These are phyloP conservation scores for Hansfordia pulvinata DNA, from an alignment of 2,329 filamentous ascomycete species.

Conservation along the genomic window DNA sequence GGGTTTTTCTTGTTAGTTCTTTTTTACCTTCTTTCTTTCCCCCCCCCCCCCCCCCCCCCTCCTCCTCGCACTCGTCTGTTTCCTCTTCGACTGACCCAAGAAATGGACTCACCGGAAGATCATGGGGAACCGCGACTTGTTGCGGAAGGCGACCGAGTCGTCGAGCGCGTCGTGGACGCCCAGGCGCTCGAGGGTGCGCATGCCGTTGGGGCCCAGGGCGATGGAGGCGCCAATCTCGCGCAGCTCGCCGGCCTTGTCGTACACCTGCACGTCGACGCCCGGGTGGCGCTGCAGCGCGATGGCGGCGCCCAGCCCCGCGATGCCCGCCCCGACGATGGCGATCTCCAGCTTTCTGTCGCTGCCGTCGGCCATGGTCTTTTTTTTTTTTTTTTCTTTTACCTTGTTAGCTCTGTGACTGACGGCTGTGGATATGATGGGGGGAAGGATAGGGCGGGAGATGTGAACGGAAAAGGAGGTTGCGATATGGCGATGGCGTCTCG, in stretches of 20 bases:
- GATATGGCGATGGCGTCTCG: too few species aligned
- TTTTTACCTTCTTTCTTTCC: too few species aligned
- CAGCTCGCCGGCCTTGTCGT: conserved; percentile 31
- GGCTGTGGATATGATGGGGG: too few species aligned
- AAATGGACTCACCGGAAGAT: conserved; percentile 23
- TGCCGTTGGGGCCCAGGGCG: conserved; percentile 36
- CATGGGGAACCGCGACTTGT: conserved; percentile 27
- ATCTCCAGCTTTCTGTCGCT: conserved; percentile 24
- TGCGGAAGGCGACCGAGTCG: conserved; percentile 23
- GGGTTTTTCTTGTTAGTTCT: not conserved
- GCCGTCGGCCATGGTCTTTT: too few species aligned
- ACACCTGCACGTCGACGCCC: conserved; percentile 30
- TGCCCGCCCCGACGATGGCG: conserved; percentile 34
- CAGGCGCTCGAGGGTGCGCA: conserved; percentile 34
- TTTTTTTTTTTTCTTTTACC: too few species aligned
- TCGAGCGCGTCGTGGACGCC: conserved; percentile 31
- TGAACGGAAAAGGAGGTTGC: too few species aligned
- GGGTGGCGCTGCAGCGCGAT: conserved; percentile 27
- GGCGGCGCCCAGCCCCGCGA: conserved; percentile 32
- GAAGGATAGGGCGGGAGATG: too few species aligned
- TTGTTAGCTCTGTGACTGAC: too few species aligned
- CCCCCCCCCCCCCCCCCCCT: too few species aligned
- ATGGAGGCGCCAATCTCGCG: conserved; percentile 33
- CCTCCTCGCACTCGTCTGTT: too few species aligned
- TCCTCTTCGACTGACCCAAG: too few species aligned